Evolutionary conservation across 805 yeast species (phyloP).

Genomic region (Metschnikowia henanensis): DNA sequence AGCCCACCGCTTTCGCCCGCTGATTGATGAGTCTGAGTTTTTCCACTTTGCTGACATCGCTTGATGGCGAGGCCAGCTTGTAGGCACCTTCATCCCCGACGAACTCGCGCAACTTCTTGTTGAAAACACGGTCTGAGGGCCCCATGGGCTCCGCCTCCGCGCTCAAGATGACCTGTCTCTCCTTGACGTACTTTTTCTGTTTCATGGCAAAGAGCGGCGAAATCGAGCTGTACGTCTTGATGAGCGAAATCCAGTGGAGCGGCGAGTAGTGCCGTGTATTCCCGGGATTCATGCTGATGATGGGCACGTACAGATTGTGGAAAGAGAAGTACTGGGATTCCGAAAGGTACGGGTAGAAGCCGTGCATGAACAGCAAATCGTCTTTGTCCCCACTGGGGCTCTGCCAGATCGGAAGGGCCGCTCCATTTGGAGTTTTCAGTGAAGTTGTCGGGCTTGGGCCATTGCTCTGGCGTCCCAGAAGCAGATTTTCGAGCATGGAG

Average conservation of each 20-base stretch:
- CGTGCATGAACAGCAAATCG: slow-evolving; percentile 9
- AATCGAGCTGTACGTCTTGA: slow-evolving; percentile 19
- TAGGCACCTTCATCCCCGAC: slow-evolving; percentile 13
- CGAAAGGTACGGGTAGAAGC: slow-evolving; percentile 17
- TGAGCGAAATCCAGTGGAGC: slow-evolving; percentile 18
- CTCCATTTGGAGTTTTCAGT: background rate
- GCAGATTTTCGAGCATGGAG: slow-evolving; percentile 20
- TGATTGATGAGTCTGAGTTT: slow-evolving; percentile 14
- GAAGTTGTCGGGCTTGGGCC: background rate
- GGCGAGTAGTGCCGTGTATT: slow-evolving; percentile 16
- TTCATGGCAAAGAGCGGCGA: slow-evolving; percentile 21
- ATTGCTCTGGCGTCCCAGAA: slow-evolving; percentile 4
- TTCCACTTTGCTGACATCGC: slow-evolving; percentile 7
- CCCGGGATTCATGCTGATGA: slow-evolving; percentile 8
- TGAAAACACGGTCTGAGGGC: slow-evolving; percentile 16
- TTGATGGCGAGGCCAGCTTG: slow-evolving; percentile 3
- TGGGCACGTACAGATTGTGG: slow-evolving; percentile 29
- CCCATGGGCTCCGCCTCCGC: slow-evolving; percentile 5
- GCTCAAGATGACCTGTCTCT: slow-evolving; percentile 1
- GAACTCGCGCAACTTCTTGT: slow-evolving; percentile 8
- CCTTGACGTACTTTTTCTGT: slow-evolving; percentile 5
- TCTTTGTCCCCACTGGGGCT: background rate
- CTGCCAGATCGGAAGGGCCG: slow-evolving; percentile 8
- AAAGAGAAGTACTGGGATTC: slow-evolving; percentile 35
- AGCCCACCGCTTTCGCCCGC: slow-evolving; percentile 19